Percentiles rank a stretch among this genome's conserved stretches.
These are phyloP conservation scores for Suillus variegatus DNA, from an alignment of 768 basidiomycete species.

Conservation along the genomic window DNA sequence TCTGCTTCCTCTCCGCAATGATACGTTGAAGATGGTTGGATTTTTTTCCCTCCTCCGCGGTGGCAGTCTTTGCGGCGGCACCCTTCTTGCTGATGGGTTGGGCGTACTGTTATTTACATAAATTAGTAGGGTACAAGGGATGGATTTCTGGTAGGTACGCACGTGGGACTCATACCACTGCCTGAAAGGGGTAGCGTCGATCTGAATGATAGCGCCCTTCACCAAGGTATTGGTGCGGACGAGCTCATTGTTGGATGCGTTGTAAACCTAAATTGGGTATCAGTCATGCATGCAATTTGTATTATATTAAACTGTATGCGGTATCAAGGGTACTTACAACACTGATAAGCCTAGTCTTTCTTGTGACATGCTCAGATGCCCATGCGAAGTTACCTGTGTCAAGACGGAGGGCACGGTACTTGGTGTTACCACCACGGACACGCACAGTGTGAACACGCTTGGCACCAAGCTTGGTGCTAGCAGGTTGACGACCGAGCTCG, in stretches of 20 bases:
- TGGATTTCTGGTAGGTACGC: slow-evolving; percentile 40
- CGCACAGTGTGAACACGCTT: slow-evolving; percentile 97
- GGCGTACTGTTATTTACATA: slow-evolving; percentile 66
- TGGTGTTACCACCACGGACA: slow-evolving; percentile 92
- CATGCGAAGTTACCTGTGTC: slow-evolving; percentile 98
- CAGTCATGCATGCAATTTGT: slow-evolving; percentile 10
- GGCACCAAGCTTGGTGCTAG: slow-evolving; percentile 93
- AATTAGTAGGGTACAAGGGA: slow-evolving; percentile 8
- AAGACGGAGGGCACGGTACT: slow-evolving; percentile 94
- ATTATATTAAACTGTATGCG: neutral
- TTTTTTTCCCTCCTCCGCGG: slow-evolving; percentile 70
- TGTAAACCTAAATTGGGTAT: slow-evolving; percentile 73
- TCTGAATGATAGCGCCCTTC: slow-evolving; percentile 93
- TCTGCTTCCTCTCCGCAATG: slow-evolving; percentile 90
- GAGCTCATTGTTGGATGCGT: slow-evolving; percentile 99
- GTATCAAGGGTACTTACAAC: slow-evolving; percentile 64
- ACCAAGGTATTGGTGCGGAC: slow-evolving; percentile 99
- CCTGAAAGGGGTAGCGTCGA: slow-evolving; percentile 98
- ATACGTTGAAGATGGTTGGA: slow-evolving; percentile 90
- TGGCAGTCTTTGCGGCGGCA: slow-evolving; percentile 50
- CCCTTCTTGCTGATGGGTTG: slow-evolving; percentile 93
- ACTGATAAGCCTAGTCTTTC: slow-evolving; percentile 94
- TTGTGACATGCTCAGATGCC: slow-evolving; percentile 92
- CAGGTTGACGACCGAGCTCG: slow-evolving; percentile 98
- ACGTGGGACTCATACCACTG: slow-evolving; percentile 99